Evolutionary conservation across 2,329 filamentous ascomycete species (phyloP).

Genomic region (Xylariaceae sp.): DNA sequence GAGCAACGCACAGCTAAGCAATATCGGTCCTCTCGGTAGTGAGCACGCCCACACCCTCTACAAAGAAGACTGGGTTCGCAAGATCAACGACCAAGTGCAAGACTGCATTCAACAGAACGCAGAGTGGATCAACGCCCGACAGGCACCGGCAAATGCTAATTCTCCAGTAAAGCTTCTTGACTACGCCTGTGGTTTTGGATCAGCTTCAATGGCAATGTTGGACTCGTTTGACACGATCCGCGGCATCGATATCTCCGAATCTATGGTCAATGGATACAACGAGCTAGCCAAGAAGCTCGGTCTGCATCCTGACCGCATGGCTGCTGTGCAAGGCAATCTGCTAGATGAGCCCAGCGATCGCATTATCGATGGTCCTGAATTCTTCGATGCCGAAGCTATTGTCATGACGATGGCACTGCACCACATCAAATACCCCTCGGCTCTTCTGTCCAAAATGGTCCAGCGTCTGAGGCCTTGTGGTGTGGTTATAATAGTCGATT

Average conservation of each 20-base stretch:
- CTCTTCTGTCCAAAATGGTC: conserved; percentile 11
- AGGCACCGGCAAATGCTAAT: background rate
- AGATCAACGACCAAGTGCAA: background rate
- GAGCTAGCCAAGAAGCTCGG: conserved; percentile 5
- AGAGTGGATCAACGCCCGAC: background rate
- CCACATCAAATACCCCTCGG: conserved; percentile 18
- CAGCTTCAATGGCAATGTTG: background rate
- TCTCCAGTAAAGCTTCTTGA: background rate
- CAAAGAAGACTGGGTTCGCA: background rate
- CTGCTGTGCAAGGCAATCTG: background rate
- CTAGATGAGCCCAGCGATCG: background rate
- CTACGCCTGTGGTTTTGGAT: background rate
- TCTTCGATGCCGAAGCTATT: conserved; percentile 17
- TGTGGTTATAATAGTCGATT: conserved; percentile 21
- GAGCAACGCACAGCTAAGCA: too few species aligned
- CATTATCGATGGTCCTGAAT: background rate
- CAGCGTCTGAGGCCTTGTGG: conserved; percentile 19
- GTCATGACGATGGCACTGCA: conserved; percentile 23
- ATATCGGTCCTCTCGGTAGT: background rate
- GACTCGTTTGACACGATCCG: conserved; percentile 9
- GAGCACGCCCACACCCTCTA: background rate
- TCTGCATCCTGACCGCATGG: conserved; percentile 12
- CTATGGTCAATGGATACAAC: conserved; percentile 26
- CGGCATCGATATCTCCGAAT: conserved; percentile 24
- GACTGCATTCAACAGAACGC: background rate